These are phyloP conservation scores for Lupinus albus DNA, from an alignment of 306 rosid genomes.

Conservation along the genomic window DNA sequence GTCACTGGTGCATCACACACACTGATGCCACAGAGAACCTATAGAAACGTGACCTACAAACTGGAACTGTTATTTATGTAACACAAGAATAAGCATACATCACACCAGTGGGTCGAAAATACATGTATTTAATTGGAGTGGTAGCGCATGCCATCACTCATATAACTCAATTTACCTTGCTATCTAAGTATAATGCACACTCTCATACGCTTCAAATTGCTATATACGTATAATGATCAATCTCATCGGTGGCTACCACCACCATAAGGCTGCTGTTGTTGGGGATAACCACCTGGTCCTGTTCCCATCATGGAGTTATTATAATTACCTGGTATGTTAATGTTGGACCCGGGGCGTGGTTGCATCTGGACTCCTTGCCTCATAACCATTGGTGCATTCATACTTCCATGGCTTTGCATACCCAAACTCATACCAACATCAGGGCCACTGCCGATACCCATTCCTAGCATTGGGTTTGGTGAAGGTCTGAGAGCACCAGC, in stretches of 20 bases:
- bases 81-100: conserved; percentile 38
- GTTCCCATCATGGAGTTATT: conserved; percentile 72
- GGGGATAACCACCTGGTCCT: conserved; percentile 67
- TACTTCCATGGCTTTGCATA: conserved; percentile 44
- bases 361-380: conserved; percentile 68
- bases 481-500: conserved; percentile 59
- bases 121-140: conserved; percentile 16
- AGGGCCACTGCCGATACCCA: conserved; percentile 48
- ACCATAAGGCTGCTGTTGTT: conserved; percentile 73
- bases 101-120: conserved; percentile 36
- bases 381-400: conserved; percentile 54
- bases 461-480: conserved; percentile 47
- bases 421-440: conserved; percentile 54
- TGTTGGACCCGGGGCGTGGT: conserved; percentile 56
- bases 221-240: conserved; percentile 17
- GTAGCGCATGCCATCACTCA: conserved; percentile 34
- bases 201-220: not conserved
- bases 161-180: conserved; percentile 28
- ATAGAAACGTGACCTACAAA: conserved; percentile 43
- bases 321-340: conserved; percentile 59
- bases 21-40: conserved; percentile 31
- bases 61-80: conserved; percentile 6
- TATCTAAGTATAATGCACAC: no score
- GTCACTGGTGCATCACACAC: conserved; percentile 6
- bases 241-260: conserved; percentile 61